These are phyloP conservation scores for Clonostachys chloroleuca DNA, from an alignment of 2,329 filamentous ascomycete species.

Conservation along the genomic window DNA sequence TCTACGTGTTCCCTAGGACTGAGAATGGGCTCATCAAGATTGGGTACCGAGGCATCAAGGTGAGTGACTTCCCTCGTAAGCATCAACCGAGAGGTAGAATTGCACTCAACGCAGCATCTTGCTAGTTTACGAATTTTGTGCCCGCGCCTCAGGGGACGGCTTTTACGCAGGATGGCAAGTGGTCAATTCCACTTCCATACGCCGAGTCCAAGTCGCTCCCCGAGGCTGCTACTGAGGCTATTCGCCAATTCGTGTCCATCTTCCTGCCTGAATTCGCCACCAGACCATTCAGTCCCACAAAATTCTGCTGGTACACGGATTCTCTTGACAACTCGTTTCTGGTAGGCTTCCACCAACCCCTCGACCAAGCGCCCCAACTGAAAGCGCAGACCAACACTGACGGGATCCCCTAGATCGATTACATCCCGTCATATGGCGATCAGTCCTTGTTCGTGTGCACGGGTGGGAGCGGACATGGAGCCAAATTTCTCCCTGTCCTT, in stretches of 20 bases:
- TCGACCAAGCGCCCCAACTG: not conserved
- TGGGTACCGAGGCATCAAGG: constrained; percentile 19
- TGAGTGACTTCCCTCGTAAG: not conserved
- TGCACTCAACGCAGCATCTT: not conserved
- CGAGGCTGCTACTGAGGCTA: constrained; percentile 10
- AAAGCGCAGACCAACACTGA: too few species aligned
- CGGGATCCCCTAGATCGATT: constrained; percentile 16
- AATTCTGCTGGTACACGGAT: constrained; percentile 26
- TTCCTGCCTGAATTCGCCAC: constrained; percentile 18
- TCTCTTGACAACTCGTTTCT: constrained; percentile 24
- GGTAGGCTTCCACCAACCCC: constrained; percentile 3
- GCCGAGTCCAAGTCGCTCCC: constrained; percentile 6
- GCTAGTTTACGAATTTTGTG: constrained; percentile 22
- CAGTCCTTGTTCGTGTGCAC: constrained; percentile 24
- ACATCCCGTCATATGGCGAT: constrained; percentile 18
- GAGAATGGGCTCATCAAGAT: constrained; percentile 17
- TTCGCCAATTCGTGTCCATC: constrained; percentile 11
- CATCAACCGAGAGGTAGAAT: too few species aligned
- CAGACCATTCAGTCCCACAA: constrained; percentile 15
- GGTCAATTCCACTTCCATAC: constrained; percentile 20
- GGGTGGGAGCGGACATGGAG: constrained; percentile 26
- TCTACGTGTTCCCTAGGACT: constrained; percentile 19
- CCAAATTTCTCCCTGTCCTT: constrained; percentile 26
- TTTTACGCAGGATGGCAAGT: constrained; percentile 19
- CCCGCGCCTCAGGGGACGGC: constrained; percentile 15